A percentile compares a stretch with the other conserved stretches of the same genome.
Conservation (phyloP, 2,329 filamentous ascomycete species). For the Capronia americana region DNA sequence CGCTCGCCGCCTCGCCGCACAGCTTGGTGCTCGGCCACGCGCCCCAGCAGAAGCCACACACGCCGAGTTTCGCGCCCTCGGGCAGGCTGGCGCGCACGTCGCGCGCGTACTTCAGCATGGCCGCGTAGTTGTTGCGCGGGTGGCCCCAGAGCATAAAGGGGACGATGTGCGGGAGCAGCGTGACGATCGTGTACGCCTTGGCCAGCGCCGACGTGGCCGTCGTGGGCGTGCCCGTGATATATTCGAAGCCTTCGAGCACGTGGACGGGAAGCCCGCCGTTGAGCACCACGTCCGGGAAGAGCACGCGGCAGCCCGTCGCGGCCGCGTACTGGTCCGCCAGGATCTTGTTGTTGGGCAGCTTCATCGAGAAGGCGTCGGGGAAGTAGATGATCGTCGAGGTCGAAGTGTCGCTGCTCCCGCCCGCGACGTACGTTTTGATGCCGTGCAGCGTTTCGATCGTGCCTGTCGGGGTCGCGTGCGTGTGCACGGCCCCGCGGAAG, state of each 20-base stretch:
- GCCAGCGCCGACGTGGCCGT: conserved; percentile 17
- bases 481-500: conserved; percentile 56
- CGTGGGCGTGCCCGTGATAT: conserved; percentile 13
- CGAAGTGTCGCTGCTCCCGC: conserved; percentile 43
- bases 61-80: conserved; percentile 52
- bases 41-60: conserved; percentile 67
- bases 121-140: conserved; percentile 40
- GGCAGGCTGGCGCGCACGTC: conserved; percentile 42
- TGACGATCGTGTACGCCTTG: conserved; percentile 22
- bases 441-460: conserved; percentile 56
- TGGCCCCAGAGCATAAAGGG: conserved; percentile 40
- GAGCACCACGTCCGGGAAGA: conserved; percentile 42
- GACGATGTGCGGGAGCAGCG: conserved; percentile 18
- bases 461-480: conserved; percentile 53
- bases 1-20: conserved; percentile 44
- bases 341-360: conserved; percentile 60
- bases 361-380: conserved; percentile 63
- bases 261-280: conserved; percentile 34
- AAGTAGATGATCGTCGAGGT: conserved; percentile 58
- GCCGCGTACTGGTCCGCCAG: conserved; percentile 62
- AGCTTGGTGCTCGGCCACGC: conserved; percentile 60
- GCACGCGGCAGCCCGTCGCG: conserved; percentile 39
- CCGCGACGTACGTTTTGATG: conserved; percentile 57
- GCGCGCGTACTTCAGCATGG: conserved; percentile 46
- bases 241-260: conserved; percentile 33